phyloP scores from a whole-genome alignment of 2,329 filamentous ascomycete species.

The Grosmannia huntii region DNA sequence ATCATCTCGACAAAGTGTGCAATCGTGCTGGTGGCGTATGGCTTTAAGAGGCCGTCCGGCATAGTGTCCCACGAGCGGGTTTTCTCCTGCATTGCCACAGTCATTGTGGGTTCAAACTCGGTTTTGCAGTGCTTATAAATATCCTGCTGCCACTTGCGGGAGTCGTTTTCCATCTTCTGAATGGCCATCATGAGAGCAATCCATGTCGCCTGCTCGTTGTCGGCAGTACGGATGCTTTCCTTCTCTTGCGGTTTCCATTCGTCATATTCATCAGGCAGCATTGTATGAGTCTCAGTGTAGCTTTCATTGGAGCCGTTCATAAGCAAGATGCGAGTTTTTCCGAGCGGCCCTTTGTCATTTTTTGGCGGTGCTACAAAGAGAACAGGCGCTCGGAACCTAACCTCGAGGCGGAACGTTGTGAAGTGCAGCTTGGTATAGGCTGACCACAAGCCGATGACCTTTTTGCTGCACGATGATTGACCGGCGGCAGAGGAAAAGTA shows the following conservation, averaged over 20 bases:
- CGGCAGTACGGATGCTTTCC: constrained; percentile 34
- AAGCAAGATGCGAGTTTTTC: constrained; percentile 14
- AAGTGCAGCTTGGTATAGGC: constrained; percentile 23
- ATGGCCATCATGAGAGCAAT: constrained; percentile 34
- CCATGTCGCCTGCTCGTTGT: constrained; percentile 44
- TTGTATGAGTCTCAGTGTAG: constrained; percentile 8
- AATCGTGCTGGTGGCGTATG: constrained; percentile 42
- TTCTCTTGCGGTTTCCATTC: constrained; percentile 3
- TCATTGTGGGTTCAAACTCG: constrained; percentile 22
- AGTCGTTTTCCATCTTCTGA: constrained; percentile 36
- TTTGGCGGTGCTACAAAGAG: constrained; percentile 32
- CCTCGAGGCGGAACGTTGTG: constrained; percentile 34
- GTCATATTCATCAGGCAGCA: constrained; percentile 9
- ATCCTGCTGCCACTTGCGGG: constrained; percentile 29
- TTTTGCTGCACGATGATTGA: constrained; percentile 32
- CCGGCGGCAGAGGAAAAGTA: constrained; percentile 35
- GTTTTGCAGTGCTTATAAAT: constrained; percentile 13
- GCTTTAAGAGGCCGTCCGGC: constrained; percentile 31
- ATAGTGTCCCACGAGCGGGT: constrained; percentile 39
- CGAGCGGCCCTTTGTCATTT: constrained; percentile 24
- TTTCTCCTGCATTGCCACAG: constrained; percentile 31
- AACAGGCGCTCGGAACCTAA: constrained; percentile 33
- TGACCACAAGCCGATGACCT: constrained; percentile 34
- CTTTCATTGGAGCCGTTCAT: constrained; percentile 27
- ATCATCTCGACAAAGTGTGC: constrained; percentile 42